These are phyloP conservation scores for Magnolia sinica DNA, from an alignment of 164 flowering plant species.

Conservation along the genomic window DNA sequence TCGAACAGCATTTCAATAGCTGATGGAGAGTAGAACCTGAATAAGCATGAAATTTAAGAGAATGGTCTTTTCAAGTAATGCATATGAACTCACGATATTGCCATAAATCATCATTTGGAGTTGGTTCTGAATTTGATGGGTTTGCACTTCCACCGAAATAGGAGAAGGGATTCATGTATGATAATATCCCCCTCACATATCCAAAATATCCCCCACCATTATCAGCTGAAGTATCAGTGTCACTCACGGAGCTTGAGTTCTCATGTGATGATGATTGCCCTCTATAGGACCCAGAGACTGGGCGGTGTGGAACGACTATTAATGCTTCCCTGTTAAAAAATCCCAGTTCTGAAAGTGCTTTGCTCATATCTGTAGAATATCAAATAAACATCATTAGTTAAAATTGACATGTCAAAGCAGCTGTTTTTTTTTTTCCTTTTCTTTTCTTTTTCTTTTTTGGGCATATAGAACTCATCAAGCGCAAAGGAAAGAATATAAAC, in stretches of 20 bases:
- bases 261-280: constrained; percentile 22
- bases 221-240: constrained; percentile 25
- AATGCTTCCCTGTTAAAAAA: constrained; percentile 66
- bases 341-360: constrained; percentile 58
- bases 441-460: too few relatives aligned
- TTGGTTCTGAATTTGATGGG: constrained; percentile 40
- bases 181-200: constrained; percentile 40
- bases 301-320: constrained; percentile 57
- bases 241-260: constrained; percentile 10
- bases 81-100: constrained; percentile 49
- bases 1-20: neutral
- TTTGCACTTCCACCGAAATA: constrained; percentile 48
- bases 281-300: constrained; percentile 13
- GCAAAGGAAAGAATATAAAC: neutral
- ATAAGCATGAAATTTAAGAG: neutral
- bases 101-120: constrained; percentile 37
- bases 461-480: neutral
- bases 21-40: neutral
- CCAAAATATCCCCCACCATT: constrained; percentile 53
- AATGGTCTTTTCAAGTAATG: neutral
- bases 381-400: neutral
- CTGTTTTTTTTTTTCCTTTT: too few relatives aligned
- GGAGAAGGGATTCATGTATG: constrained; percentile 69
- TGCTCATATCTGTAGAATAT: constrained; percentile 52
- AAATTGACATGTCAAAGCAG: neutral